Base-by-base conservation (phyloP, 202 grass and related monocot species). In the Schoenoplectus triqueter region DNA sequence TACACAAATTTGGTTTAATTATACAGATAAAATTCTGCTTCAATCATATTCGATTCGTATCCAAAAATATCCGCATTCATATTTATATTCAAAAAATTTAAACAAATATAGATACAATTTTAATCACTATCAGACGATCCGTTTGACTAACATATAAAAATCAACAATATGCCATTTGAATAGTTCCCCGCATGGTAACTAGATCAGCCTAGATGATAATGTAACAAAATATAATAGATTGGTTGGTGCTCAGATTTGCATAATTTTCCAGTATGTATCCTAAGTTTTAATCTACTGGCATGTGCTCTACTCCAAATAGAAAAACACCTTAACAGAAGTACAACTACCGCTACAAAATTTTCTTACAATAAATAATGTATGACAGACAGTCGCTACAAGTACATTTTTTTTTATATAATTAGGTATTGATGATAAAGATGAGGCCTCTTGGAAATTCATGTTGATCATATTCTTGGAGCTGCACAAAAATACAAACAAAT, bases 401-500 rank as follows among this genome's bases (percentile, higher is more conserved):
- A 83, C 64, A 69, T 69, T 59, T 59, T 17, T 44, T 57, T 57
- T 18, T n/a, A 11, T 1, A 40, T 42, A 67, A 56, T 10, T 70
- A 40, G 9, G 31, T 57, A 69, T 31, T 31, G 66, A 66, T 82
- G n/a, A 67, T 14, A 67, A 67, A 31, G 7, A 82, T 48, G 4
- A 49, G 1, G 17, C 80, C 42, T 10, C 47, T 51, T 82, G 44
- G 45, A 82, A 21, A 54, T 7, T 79, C 48, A 68, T 10, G 20
- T 40, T 4, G 7, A 79, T 88, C 80, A 88, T 13, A 84, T 84
- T 79, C 86, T 88, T 61, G 86, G 86, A 84, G 86, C 86, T 88
- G 80, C 80, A 84, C 11, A 49, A 51, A 47, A 6, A 56, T 48
- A 83, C 21, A 80, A 69, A 62, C 5, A 52, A 64, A 62, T 40